A percentile compares a stretch with the other conserved stretches of the same genome.
Conservation (phyloP, 2,329 filamentous ascomycete species). For the Xylariaceae sp. region DNA sequence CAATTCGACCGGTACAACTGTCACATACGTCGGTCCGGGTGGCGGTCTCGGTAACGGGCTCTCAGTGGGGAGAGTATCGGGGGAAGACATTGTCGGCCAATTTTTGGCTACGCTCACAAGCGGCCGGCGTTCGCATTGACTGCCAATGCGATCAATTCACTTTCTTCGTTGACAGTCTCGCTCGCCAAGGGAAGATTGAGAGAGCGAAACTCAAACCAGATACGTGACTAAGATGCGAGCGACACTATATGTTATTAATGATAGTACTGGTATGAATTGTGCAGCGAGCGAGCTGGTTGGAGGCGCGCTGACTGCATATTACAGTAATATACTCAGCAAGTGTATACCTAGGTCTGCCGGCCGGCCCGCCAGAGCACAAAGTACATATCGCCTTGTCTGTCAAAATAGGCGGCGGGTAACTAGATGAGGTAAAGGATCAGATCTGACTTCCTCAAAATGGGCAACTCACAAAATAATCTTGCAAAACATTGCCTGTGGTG, state of each 20-base stretch:
- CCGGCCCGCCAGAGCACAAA: not conserved
- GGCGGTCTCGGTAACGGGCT: constrained; percentile 19
- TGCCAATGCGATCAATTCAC: constrained; percentile 6
- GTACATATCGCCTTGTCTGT: not conserved
- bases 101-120: constrained; percentile 16
- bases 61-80: constrained; percentile 20
- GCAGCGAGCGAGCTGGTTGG: constrained; percentile 6
- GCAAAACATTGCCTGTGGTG: not conserved
- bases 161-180: constrained; percentile 3
- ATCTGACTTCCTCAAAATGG: constrained; percentile 7
- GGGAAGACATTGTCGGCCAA: constrained; percentile 12
- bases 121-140: constrained; percentile 20
- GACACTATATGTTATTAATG: not conserved
- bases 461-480: not conserved
- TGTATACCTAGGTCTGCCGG: constrained; percentile 6
- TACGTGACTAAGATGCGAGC: not conserved
- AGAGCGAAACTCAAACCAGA: not conserved
- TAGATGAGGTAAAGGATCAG: constrained; percentile 20
- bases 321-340: not conserved
- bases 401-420: no score
- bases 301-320: constrained; percentile 21
- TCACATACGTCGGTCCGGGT: constrained; percentile 26
- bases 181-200: not conserved
- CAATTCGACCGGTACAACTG: constrained; percentile 18
- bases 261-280: constrained; percentile 3